Conservation (phyloP, 2,329 filamentous ascomycete genomes). For the Helotiales sp. region DNA sequence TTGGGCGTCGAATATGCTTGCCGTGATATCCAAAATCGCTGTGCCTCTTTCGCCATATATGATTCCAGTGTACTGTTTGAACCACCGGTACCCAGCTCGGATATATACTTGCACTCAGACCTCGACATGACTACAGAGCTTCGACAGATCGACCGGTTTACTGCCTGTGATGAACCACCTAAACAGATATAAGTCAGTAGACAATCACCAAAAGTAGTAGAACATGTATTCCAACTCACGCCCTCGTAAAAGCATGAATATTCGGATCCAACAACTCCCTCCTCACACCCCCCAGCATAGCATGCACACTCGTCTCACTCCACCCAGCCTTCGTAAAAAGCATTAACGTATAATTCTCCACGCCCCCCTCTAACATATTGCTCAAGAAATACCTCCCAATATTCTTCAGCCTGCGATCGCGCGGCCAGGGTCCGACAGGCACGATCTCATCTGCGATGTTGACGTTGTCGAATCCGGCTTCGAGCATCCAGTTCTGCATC, state of each 20-base stretch:
- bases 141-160: not conserved
- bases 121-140: not conserved
- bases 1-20: no score
- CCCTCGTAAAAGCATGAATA: slow-evolving; percentile 33
- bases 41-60: not conserved
- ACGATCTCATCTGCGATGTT: slow-evolving; percentile 31
- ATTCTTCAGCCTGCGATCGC: slow-evolving; percentile 39
- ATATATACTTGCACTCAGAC: not conserved
- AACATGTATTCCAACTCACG: slow-evolving; percentile 11
- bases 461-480: slow-evolving; percentile 50
- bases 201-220: not conserved
- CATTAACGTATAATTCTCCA: slow-evolving; percentile 32
- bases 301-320: slow-evolving; percentile 29
- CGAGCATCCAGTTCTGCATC: slow-evolving; percentile 37
- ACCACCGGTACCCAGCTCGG: not conserved
- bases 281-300: slow-evolving; percentile 29
- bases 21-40: no score
- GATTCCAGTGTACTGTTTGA: not conserved
- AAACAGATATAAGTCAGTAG: not conserved
- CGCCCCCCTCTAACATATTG: slow-evolving; percentile 32
- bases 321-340: slow-evolving; percentile 34
- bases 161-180: slow-evolving; percentile 18
- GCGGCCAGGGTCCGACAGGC: slow-evolving; percentile 42
- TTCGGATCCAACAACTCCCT: slow-evolving; percentile 27
- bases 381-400: slow-evolving; percentile 38